Evolutionary conservation across 345 rosid species (phyloP).

Genomic region (Lepidium africanum): DNA sequence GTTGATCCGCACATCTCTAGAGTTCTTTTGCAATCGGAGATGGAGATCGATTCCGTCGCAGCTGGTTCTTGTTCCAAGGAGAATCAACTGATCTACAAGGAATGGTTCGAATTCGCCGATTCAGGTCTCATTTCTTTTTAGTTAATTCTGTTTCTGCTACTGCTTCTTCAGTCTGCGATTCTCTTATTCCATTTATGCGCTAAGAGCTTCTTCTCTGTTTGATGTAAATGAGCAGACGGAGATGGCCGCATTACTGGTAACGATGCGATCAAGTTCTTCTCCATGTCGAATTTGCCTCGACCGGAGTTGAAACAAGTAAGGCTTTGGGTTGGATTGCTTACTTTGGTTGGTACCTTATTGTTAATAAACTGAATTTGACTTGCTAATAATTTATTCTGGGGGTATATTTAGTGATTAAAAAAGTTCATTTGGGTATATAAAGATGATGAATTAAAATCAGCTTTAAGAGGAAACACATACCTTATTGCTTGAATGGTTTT

Average conservation of each 20-base stretch:
- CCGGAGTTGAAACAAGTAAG: conserved; percentile 80
- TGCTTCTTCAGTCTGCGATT: background rate
- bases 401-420: background rate
- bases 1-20: background rate
- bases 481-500: background rate
- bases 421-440: background rate
- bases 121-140: conserved; percentile 40
- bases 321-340: background rate
- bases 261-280: conserved; percentile 80
- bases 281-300: conserved; percentile 70
- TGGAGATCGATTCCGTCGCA: conserved; percentile 68
- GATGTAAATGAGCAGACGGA: conserved; percentile 39
- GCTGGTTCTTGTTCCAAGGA: conserved; percentile 74
- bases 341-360: background rate
- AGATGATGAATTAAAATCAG: background rate
- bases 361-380: background rate
- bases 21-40: conserved; percentile 13
- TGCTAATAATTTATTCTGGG: background rate
- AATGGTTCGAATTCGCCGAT: conserved; percentile 84
- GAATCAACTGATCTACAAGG: conserved; percentile 65
- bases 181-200: background rate
- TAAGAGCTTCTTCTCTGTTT: conserved; percentile 7
- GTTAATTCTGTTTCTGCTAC: background rate
- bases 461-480: background rate
- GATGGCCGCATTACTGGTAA: conserved; percentile 87